Evolutionary conservation across 2,329 filamentous ascomycete species (phyloP).

Genomic region (Parascedosporium putredinis): DNA sequence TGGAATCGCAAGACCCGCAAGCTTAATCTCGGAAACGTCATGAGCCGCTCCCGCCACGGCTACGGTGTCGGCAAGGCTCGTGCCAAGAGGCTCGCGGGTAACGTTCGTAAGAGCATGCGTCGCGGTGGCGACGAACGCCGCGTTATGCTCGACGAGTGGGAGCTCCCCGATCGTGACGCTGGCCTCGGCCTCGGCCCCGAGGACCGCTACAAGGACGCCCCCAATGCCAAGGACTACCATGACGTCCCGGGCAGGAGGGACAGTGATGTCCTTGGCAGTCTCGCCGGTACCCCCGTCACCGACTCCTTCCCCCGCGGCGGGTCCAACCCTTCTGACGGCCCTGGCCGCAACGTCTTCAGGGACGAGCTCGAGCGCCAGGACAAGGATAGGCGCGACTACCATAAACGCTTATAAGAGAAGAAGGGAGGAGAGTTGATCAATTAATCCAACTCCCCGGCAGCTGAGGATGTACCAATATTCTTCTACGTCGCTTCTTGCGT

Average conservation of each 20-base stretch:
- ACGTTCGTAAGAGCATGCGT: slow-evolving; percentile 11
- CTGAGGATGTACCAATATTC: too few relatives aligned
- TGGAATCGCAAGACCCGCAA: slow-evolving; percentile 41
- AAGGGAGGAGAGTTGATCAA: too few relatives aligned
- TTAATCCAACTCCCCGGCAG: too few relatives aligned
- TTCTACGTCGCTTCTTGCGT: too few relatives aligned
- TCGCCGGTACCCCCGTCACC: slow-evolving; percentile 33
- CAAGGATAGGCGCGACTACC: slow-evolving; percentile 22
- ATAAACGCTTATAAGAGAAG: slow-evolving; percentile 10
- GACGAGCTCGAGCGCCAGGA: slow-evolving; percentile 40
- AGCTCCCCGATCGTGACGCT: neutral
- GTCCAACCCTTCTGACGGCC: neutral
- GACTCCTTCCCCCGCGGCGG: slow-evolving; percentile 26
- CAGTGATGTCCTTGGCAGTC: slow-evolving; percentile 26
- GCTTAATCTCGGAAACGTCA: slow-evolving; percentile 41
- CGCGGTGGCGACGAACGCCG: slow-evolving; percentile 7
- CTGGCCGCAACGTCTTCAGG: slow-evolving; percentile 32
- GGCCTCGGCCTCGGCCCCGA: neutral
- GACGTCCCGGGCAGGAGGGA: slow-evolving; percentile 19
- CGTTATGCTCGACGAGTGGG: slow-evolving; percentile 10
- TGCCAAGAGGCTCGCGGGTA: slow-evolving; percentile 20
- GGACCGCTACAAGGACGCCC: neutral
- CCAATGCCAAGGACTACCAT: too few relatives aligned
- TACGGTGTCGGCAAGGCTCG: slow-evolving; percentile 31
- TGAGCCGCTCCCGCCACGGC: slow-evolving; percentile 33